A percentile compares a stretch with the other conserved stretches of the same genome.
Conservation (phyloP, 1,139 yeast genomes). For the Pneumocystis murina region DNA sequence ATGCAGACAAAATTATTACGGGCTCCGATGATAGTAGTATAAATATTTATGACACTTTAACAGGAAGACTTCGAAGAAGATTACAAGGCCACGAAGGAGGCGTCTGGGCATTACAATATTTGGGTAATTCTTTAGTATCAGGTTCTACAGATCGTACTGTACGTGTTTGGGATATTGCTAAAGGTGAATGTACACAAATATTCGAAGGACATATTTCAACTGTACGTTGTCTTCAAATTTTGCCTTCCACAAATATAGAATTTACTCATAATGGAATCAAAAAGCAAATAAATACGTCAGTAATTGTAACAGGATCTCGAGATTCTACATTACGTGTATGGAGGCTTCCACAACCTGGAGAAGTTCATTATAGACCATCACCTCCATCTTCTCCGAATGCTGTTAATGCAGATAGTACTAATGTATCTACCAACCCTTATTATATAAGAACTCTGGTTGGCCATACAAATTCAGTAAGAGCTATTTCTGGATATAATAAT, state of each 20-base stretch:
- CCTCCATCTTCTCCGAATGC: conserved; percentile 8
- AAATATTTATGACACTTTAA: conserved; percentile 61
- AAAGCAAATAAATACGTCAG: conserved; percentile 14
- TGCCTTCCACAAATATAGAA: conserved; percentile 29
- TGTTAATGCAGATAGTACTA: conserved; percentile 2
- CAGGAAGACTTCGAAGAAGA: conserved; percentile 39
- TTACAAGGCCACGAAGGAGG: conserved; percentile 91
- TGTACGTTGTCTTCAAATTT: conserved; percentile 84
- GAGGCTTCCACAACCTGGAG: conserved; percentile 55
- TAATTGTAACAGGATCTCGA: conserved; percentile 70
- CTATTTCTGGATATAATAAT: conserved; percentile 76
- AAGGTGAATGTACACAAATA: conserved; percentile 67
- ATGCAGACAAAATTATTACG: conserved; percentile 77
- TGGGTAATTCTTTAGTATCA: conserved; percentile 61
- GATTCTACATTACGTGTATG: conserved; percentile 82
- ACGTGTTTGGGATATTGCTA: conserved; percentile 71
- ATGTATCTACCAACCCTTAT: conserved; percentile 38
- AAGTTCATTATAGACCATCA: conserved; percentile 13
- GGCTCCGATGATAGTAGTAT: conserved; percentile 83
- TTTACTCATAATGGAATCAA: not conserved
- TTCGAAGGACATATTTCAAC: conserved; percentile 90
- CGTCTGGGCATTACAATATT: conserved; percentile 92
- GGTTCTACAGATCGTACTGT: conserved; percentile 90
- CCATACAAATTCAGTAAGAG: conserved; percentile 75
- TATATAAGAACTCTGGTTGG: conserved; percentile 67